A percentile compares a stretch with the other conserved stretches of the same genome.
These are phyloP conservation scores for Kwoniella sp. DNA, from an alignment of 768 basidiomycete species.

Conservation along the genomic window DNA sequence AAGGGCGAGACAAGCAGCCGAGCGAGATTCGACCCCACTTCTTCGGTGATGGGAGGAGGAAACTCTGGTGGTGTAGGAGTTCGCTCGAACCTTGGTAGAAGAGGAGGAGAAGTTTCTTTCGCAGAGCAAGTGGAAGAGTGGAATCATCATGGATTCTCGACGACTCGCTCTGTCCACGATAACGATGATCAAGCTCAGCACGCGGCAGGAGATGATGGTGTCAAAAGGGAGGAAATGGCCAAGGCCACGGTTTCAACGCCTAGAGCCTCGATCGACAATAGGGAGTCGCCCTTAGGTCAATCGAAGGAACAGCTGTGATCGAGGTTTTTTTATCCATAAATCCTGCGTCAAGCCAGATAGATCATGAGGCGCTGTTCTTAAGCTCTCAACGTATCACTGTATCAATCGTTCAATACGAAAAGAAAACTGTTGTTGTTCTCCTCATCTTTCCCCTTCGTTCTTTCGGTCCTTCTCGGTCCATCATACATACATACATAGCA, in stretches of 20 bases:
- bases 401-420: too few species aligned
- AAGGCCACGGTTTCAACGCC: neutral
- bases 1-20: neutral
- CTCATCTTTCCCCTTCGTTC: too few species aligned
- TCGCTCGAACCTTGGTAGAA: neutral
- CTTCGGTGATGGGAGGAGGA: neutral
- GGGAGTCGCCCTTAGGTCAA: neutral
- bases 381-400: too few species aligned
- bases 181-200: neutral
- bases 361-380: too few species aligned
- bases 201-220: neutral
- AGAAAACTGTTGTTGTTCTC: too few species aligned
- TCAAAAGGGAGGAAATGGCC: neutral
- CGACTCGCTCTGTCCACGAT: neutral
- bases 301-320: neutral
- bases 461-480: too few species aligned
- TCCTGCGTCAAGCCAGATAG: too few species aligned
- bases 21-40: neutral
- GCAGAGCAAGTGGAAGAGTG: constrained; percentile 2
- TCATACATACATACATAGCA: too few species aligned
- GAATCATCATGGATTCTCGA: neutral
- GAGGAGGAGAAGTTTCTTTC: neutral
- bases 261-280: neutral
- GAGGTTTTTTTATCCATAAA: too few species aligned
- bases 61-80: neutral